A percentile compares a stretch with the other conserved stretches of the same genome.
These are phyloP conservation scores for Cryptococcus sp. DNA, from an alignment of 1,284 basidiomycete species.

Conservation along the genomic window DNA sequence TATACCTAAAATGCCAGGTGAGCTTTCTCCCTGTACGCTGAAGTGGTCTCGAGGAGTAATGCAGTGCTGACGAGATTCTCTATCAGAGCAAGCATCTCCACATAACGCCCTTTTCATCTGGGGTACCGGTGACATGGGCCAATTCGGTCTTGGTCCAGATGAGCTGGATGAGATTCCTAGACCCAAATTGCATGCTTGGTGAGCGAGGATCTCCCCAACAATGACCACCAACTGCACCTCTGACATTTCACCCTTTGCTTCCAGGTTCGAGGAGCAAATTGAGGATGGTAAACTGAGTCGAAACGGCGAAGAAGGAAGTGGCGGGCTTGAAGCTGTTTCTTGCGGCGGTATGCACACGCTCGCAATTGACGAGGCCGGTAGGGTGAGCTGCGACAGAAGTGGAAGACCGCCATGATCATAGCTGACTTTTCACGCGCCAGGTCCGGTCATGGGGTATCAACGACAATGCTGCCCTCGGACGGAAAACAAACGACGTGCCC, in stretches of 20 bases:
- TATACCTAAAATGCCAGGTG: slow-evolving; percentile 37
- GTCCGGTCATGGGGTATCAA: slow-evolving; percentile 88
- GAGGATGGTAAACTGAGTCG: slow-evolving; percentile 50
- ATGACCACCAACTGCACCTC: background rate
- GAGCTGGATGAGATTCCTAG: slow-evolving; percentile 67
- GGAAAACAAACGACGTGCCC: slow-evolving; percentile 69
- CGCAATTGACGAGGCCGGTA: slow-evolving; percentile 79
- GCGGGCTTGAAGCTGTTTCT: slow-evolving; percentile 71
- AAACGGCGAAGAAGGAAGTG: slow-evolving; percentile 57
- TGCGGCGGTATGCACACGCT: slow-evolving; percentile 84
- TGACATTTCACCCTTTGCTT: background rate
- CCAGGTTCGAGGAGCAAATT: slow-evolving; percentile 51
- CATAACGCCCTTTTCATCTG: slow-evolving; percentile 67
- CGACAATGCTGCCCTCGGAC: slow-evolving; percentile 88
- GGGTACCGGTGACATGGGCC: slow-evolving; percentile 82
- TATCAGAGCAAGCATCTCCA: slow-evolving; percentile 3
- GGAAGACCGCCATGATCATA: background rate
- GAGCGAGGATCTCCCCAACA: slow-evolving; percentile 10
- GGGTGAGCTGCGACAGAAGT: slow-evolving; percentile 60
- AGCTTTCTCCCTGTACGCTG: slow-evolving; percentile 4
- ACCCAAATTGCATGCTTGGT: slow-evolving; percentile 64
- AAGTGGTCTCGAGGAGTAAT: too few relatives aligned
- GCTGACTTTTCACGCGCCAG: slow-evolving; percentile 51
- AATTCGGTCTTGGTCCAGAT: slow-evolving; percentile 77
- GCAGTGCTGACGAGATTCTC: too few relatives aligned